These are phyloP conservation scores for Dryas drummondii DNA, from an alignment of 306 rosid genomes.

Conservation along the genomic window DNA sequence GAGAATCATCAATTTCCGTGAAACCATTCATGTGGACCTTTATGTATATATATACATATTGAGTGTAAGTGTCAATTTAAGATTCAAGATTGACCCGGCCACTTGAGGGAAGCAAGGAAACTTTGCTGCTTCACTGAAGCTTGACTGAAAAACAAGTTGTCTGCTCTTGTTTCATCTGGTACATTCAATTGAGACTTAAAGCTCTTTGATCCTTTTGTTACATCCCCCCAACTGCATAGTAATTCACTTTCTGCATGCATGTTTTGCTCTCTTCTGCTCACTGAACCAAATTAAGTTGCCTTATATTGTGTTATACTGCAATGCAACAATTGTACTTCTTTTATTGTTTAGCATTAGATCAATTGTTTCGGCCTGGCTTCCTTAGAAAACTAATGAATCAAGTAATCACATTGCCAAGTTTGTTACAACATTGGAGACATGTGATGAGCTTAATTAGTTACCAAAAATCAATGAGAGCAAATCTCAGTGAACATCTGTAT, in stretches of 20 bases:
- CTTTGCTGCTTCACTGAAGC: background rate
- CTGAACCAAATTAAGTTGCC: background rate
- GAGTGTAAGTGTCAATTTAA: background rate
- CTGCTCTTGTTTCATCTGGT: background rate
- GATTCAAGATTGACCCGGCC: background rate
- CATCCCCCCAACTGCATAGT: background rate
- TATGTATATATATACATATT: background rate
- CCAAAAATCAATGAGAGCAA: background rate
- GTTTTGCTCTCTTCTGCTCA: background rate
- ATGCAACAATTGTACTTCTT: background rate
- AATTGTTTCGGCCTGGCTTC: background rate
- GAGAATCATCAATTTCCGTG: conserved; percentile 3
- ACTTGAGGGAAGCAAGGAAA: conserved; percentile 8
- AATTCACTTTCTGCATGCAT: background rate
- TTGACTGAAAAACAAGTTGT: background rate
- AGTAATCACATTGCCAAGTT: background rate
- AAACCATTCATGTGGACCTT: background rate
- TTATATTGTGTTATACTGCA: background rate
- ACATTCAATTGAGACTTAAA: background rate
- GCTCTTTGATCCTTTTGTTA: background rate
- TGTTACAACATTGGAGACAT: background rate
- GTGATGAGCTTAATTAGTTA: background rate
- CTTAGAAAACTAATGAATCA: background rate
- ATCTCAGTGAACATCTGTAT: background rate
- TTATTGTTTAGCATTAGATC: background rate